Conservation (phyloP, 2,329 filamentous ascomycete genomes). For the Sporothrix humicola region DNA sequence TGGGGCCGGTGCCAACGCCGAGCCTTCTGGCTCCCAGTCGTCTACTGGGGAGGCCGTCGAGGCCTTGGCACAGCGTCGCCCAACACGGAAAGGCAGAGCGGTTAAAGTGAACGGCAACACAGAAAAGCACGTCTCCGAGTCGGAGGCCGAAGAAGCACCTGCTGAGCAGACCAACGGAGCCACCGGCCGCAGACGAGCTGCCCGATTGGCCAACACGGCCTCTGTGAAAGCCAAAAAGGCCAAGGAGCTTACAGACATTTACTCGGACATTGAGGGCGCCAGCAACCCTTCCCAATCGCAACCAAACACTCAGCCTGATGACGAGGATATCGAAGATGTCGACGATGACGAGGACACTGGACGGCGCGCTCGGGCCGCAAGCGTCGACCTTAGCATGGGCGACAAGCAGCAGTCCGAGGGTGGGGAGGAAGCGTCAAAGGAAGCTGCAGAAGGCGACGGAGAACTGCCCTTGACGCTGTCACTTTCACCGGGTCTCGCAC, state of each 20-base stretch:
- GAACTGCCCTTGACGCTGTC: slow-evolving; percentile 27
- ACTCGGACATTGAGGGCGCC: slow-evolving; percentile 25
- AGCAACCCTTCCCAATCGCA: background rate
- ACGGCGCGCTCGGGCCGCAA: slow-evolving; percentile 22
- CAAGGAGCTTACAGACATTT: background rate
- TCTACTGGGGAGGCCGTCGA: background rate
- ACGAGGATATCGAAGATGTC: slow-evolving; percentile 22
- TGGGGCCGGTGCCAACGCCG: background rate
- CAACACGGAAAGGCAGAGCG: background rate
- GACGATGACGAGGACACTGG: background rate
- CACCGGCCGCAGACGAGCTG: background rate
- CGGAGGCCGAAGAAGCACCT: slow-evolving; percentile 5
- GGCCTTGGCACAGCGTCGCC: background rate
- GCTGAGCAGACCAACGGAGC: background rate
- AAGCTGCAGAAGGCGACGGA: background rate
- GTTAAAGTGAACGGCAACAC: slow-evolving; percentile 17
- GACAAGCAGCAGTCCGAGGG: background rate
- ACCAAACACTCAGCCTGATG: background rate
- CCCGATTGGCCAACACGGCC: background rate
- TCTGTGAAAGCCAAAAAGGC: background rate
- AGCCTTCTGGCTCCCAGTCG: background rate
- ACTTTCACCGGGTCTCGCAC: slow-evolving; percentile 30
- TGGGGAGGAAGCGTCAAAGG: background rate
- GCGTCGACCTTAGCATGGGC: slow-evolving; percentile 35
- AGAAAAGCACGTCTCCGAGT: slow-evolving; percentile 32